Conservation (phyloP, 371 early-diverging fungal species). For the Umbelopsis sp. region DNA sequence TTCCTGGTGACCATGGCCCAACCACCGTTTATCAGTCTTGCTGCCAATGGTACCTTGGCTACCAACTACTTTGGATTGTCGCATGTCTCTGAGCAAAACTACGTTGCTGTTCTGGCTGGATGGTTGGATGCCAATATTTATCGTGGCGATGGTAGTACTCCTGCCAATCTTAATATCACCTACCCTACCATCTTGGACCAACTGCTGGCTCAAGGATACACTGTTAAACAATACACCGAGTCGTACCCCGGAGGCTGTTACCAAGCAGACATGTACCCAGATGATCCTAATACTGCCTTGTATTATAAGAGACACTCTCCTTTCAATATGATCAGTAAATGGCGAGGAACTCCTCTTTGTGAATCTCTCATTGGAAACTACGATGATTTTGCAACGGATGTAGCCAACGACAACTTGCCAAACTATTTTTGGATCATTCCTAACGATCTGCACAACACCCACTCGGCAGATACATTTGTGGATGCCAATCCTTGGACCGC, state of each 20-base stretch:
- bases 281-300: background rate
- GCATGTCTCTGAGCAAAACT: background rate
- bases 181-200: constrained; percentile 1
- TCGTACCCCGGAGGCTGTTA: background rate
- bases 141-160: background rate
- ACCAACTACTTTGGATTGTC: constrained; percentile 4
- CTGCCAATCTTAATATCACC: background rate
- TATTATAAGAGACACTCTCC: constrained; percentile 3
- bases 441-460: background rate
- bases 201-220: background rate
- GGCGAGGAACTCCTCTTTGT: background rate
- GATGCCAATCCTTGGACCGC: background rate
- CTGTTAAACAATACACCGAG: background rate
- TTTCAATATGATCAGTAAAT: background rate
- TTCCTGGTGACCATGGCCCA: background rate
- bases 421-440: constrained; percentile 7
- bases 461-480: background rate
- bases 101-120: background rate
- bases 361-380: background rate
- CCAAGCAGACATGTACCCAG: constrained; percentile 1
- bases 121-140: background rate
- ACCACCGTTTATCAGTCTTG: background rate
- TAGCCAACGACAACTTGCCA: background rate
- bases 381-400: background rate
- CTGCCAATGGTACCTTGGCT: background rate